Base-by-base conservation (phyloP, 495 filamentous ascomycete genomes). In the Massariosphaeria phaeospora region DNA sequence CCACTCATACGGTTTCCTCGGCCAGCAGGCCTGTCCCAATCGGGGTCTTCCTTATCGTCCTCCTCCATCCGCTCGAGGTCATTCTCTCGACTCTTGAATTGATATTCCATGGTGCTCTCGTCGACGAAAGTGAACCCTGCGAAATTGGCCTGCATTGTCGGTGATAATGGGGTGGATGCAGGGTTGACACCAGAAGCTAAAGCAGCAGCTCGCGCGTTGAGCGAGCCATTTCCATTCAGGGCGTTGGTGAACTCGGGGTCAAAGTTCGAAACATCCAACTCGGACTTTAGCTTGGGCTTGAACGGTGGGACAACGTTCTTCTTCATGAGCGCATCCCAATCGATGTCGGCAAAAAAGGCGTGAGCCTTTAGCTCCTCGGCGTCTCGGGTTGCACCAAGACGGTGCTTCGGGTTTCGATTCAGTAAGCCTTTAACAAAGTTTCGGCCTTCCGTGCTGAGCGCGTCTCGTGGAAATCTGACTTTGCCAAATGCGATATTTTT, bases 401-500 rank as follows among this genome's bases (percentile, higher is more conserved):
- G 85, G 70, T 98, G 93, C 73, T 88, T 93, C 42, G 93, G 94
- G 64, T 98, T 98, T 57, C 93, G 83, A 72, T 98, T 98, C 13
- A 98, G 81, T 46, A 98, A 74, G 23, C 93, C 93, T 73, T 98
- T 98, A 64, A 98, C 93, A 60, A 98, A 97, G 67, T 96, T 97
- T 41, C 93, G 80, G 34, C 93, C 93, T 69, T 98, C 93, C 17
- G 86, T 83, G 56, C 88, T 95, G 25, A 98, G 75, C 0, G 93
- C 94, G 66, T 98, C 93, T 50, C 89, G 81, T 13, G 93, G 93
- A 72, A 98, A 98, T 54, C 91, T 79, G 29, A 98, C 93, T 65
- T 98, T 98, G 63, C 93, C 93, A 67, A 97, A 97, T 0, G 91
- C 94, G 54, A 98, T 98, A 73, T 98, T 98, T 75, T 97, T 98